Conservation (phyloP, 371 early-diverging fungal species). For the Mucor piriformis region DNA sequence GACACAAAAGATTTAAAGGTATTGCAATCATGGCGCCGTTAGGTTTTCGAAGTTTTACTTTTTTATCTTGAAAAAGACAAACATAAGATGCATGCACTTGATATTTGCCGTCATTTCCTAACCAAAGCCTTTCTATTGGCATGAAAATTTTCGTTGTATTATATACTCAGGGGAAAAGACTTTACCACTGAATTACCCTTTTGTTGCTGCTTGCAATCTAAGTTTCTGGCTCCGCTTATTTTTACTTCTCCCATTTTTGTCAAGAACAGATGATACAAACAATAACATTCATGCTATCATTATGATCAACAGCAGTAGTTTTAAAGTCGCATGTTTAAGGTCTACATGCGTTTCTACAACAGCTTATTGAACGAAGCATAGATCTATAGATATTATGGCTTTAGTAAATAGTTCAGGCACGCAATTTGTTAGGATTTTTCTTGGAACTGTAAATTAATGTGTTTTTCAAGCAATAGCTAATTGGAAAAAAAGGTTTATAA, state of each 20-base stretch:
- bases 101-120: constrained; percentile 43
- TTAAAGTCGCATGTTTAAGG: no score
- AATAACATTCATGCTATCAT: neutral
- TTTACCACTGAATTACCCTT: neutral
- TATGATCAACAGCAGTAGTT: no score
- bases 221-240: neutral
- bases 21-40: constrained; percentile 43
- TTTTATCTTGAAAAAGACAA: constrained; percentile 41
- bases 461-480: no score
- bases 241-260: neutral
- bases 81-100: constrained; percentile 40
- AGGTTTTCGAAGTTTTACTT: constrained; percentile 42
- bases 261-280: neutral
- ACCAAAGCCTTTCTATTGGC: constrained; percentile 30
- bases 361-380: no score
- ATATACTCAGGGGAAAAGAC: neutral
- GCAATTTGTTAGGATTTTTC: no score
- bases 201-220: neutral
- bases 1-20: constrained; percentile 37
- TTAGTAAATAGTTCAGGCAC: no score
- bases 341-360: no score
- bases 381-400: no score
- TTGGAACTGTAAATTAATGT: no score
- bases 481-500: no score
- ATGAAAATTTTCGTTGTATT: neutral